phyloP scores from a whole-genome alignment of 2,329 filamentous ascomycete species.

The Dothidotthia symphoricarpi region DNA sequence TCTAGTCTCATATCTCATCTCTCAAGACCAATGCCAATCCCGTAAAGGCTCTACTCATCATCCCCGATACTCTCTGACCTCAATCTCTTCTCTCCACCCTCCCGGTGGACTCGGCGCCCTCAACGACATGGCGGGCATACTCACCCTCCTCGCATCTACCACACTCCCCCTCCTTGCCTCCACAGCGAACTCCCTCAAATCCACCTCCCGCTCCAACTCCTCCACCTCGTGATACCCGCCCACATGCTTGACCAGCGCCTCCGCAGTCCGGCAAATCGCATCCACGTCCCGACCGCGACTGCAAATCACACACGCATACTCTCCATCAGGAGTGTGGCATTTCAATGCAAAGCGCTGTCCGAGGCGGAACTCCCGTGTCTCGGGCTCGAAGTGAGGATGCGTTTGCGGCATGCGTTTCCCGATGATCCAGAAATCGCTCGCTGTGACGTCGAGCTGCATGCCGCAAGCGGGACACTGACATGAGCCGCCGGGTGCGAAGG shows the following conservation, averaged over 20 bases:
- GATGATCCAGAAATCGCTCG: constrained; percentile 42
- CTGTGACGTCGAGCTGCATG: constrained; percentile 24
- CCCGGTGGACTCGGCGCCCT: constrained; percentile 13
- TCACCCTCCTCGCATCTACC: constrained; percentile 19
- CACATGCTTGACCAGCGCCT: constrained; percentile 40
- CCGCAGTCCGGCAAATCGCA: constrained; percentile 37
- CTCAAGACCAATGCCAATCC: no score
- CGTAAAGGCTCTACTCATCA: constrained; percentile 1
- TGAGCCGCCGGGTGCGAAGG: constrained; percentile 34
- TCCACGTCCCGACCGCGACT: constrained; percentile 34
- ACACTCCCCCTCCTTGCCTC: constrained; percentile 32
- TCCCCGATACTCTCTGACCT: constrained; percentile 17
- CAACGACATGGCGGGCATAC: constrained; percentile 18
- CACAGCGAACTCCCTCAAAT: constrained; percentile 33
- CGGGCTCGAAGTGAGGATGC: constrained; percentile 31
- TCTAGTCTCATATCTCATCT: no score
- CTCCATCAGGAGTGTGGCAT: constrained; percentile 38
- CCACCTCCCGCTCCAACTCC: constrained; percentile 34
- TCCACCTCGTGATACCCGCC: constrained; percentile 33
- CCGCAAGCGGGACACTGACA: constrained; percentile 35
- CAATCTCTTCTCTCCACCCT: constrained; percentile 14
- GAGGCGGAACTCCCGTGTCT: constrained; percentile 39
- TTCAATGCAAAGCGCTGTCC: constrained; percentile 41
- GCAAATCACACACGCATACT: constrained; percentile 41
- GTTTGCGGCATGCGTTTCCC: constrained; percentile 34